These are phyloP conservation scores for Colletotrichum tabaci DNA, from an alignment of 2,329 filamentous ascomycete species.

Conservation along the genomic window DNA sequence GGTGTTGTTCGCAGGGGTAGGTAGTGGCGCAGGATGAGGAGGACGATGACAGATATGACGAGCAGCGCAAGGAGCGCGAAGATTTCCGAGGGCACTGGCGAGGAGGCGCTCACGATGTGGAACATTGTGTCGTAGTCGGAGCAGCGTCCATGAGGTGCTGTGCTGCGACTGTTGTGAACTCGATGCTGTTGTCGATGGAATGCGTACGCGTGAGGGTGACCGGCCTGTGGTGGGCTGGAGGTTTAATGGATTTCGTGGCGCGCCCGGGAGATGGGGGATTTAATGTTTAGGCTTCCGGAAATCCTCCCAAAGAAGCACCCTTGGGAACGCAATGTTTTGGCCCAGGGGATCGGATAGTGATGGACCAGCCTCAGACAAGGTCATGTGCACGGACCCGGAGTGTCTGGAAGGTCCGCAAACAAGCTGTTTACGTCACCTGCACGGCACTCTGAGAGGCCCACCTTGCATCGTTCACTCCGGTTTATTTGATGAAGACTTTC, in stretches of 20 bases:
- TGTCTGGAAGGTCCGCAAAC: slow-evolving; percentile 38
- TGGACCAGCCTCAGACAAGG: slow-evolving; percentile 9
- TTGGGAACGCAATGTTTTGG: slow-evolving; percentile 16
- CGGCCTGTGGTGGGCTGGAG: neutral
- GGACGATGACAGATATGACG: slow-evolving; percentile 80
- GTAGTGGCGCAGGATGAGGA: slow-evolving; percentile 90
- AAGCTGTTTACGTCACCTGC: slow-evolving; percentile 34
- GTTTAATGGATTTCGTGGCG: neutral
- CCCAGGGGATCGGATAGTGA: slow-evolving; percentile 19
- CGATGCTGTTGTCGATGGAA: neutral
- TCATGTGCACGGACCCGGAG: slow-evolving; percentile 40
- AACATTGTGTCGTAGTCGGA: slow-evolving; percentile 59
- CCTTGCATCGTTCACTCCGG: slow-evolving; percentile 13
- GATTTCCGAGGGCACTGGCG: slow-evolving; percentile 83
- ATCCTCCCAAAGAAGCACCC: slow-evolving; percentile 1
- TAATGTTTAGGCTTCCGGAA: slow-evolving; percentile 16
- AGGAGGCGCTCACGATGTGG: slow-evolving; percentile 66
- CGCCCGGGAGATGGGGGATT: slow-evolving; percentile 6
- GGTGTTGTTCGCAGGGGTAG: slow-evolving; percentile 92
- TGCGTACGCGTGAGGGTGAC: neutral
- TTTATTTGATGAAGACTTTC: slow-evolving; percentile 33
- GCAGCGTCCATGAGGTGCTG: slow-evolving; percentile 37
- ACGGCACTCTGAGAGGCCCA: slow-evolving; percentile 18
- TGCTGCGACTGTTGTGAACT: neutral
- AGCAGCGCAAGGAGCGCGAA: slow-evolving; percentile 83